Conservation (phyloP, 441 rosid genomes). For the Euphorbia celastroides region DNA sequence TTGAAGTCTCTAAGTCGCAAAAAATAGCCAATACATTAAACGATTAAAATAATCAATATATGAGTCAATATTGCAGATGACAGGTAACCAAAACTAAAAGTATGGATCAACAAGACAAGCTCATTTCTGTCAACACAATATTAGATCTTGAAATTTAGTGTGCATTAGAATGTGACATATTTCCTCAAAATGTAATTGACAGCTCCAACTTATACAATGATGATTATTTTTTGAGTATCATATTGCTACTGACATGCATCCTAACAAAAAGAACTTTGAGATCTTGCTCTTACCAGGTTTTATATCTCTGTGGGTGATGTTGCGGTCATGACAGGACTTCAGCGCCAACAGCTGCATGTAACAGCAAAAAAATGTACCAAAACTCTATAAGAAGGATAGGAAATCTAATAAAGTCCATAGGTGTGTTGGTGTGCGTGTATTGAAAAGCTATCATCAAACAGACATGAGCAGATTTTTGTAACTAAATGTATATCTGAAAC, state of each 20-base stretch:
- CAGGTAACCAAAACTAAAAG: neutral
- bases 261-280: conserved; percentile 7
- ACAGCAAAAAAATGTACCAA: conserved; percentile 12
- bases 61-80: neutral
- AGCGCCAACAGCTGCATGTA: conserved; percentile 71
- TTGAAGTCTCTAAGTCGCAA: neutral
- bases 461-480: neutral
- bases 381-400: neutral
- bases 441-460: conserved; percentile 1
- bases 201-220: neutral
- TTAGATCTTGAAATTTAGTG: neutral
- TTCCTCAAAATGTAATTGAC: neutral
- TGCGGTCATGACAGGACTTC: conserved; percentile 93
- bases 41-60: neutral
- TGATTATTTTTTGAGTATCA: neutral
- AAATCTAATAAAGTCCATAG: neutral
- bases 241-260: neutral
- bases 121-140: neutral
- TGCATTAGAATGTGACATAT: neutral
- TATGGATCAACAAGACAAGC: conserved; percentile 4
- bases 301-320: conserved; percentile 95
- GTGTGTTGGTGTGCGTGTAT: neutral
- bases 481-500: conserved; percentile 12
- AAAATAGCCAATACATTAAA: neutral
- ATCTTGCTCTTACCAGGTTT: conserved; percentile 72